Conservation (phyloP, 768 basidiomycete species). For the Daedaleopsis nitida region DNA sequence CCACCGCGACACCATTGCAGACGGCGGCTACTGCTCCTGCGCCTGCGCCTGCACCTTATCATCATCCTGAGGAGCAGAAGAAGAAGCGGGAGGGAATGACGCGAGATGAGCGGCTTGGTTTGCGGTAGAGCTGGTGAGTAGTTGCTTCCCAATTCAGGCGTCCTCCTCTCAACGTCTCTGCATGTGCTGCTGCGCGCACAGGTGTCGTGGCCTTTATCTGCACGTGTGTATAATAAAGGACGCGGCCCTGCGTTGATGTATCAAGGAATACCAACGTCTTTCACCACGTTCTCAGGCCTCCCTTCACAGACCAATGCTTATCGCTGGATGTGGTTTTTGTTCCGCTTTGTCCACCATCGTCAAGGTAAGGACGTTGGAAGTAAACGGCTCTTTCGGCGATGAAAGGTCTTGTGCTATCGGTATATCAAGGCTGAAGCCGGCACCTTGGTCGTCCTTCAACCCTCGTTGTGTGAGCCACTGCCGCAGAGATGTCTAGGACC, state of each 20-base stretch:
- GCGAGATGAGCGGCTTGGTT: constrained; percentile 37
- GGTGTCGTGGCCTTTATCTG: too few species aligned
- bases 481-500: neutral
- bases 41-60: constrained; percentile 17
- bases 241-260: too few species aligned
- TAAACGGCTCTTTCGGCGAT: too few species aligned
- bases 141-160: neutral
- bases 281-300: too few species aligned
- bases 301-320: too few species aligned
- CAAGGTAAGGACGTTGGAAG: too few species aligned
- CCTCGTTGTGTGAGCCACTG: neutral
- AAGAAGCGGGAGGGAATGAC: constrained; percentile 38
- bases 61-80: constrained; percentile 37
- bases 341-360: neutral
- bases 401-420: neutral
- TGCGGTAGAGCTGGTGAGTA: constrained; percentile 16
- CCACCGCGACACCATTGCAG: constrained; percentile 7
- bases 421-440: neutral
- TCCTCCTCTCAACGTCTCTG: neutral
- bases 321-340: neutral
- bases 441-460: neutral
- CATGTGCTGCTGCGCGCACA: neutral
- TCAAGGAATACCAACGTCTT: too few species aligned
- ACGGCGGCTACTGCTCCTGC: constrained; percentile 9
- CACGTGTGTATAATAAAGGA: too few species aligned